Percentiles rank a stretch among this genome's conserved stretches.
These are phyloP conservation scores for Neopestalotiopsis clavispora DNA, from an alignment of 2,329 filamentous ascomycete genomes.

Conservation along the genomic window DNA sequence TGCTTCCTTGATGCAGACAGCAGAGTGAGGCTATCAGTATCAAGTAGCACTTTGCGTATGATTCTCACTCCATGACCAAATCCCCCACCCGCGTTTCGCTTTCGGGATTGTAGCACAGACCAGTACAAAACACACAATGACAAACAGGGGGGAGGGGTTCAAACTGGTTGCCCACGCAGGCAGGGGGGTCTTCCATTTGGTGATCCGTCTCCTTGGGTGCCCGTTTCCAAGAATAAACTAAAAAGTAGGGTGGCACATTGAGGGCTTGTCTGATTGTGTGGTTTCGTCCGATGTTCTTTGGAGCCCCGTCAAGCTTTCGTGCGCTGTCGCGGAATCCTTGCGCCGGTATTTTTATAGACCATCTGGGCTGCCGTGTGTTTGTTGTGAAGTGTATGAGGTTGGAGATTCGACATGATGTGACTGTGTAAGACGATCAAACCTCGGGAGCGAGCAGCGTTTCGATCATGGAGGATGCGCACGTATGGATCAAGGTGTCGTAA, in stretches of 20 bases:
- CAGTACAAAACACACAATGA: neutral
- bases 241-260: neutral
- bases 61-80: neutral
- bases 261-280: neutral
- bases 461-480: neutral
- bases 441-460: neutral
- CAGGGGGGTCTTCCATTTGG: conserved; percentile 11
- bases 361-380: neutral
- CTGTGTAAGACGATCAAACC: conserved; percentile 2
- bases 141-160: conserved; percentile 1
- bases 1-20: neutral
- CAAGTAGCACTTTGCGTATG: neutral
- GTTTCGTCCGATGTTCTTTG: conserved; percentile 4
- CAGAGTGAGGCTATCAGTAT: conserved; percentile 7
- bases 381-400: neutral
- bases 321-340: neutral
- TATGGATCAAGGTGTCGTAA: neutral
- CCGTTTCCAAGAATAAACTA: conserved; percentile 18
- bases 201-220: conserved; percentile 18
- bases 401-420: neutral
- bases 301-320: conserved; percentile 3
- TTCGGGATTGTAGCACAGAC: conserved; percentile 8
- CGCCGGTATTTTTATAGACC: neutral
- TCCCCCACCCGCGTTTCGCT: neutral
- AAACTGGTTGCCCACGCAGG: neutral